Evolutionary conservation across 1,284 basidiomycete species (phyloP).

Genomic region (Mycosarcoma mackinlayi): DNA sequence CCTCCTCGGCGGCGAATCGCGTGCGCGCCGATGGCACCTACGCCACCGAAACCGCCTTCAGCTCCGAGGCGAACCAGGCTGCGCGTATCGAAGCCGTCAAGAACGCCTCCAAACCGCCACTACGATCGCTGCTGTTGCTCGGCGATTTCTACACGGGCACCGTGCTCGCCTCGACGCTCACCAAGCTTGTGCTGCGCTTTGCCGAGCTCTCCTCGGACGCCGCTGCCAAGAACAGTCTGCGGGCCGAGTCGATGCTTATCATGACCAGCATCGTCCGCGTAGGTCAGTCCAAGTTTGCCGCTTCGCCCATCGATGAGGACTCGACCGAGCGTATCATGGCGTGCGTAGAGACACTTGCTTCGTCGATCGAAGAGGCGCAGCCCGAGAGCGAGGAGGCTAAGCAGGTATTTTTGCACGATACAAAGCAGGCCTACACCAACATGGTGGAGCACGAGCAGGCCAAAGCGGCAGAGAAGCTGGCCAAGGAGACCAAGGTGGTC

Average conservation of each 20-base stretch:
- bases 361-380: conserved; percentile 48
- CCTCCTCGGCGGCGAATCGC: conserved; percentile 72
- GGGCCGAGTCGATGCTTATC: conserved; percentile 96
- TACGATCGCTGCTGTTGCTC: conserved; percentile 89
- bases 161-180: conserved; percentile 86
- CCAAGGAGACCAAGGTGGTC: conserved; percentile 79
- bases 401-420: conserved; percentile 91
- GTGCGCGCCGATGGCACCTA: conserved; percentile 97
- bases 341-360: conserved; percentile 89
- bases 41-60: conserved; percentile 93
- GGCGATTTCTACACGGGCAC: conserved; percentile 98
- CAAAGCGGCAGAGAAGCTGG: conserved; percentile 81
- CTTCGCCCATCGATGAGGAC: conserved; percentile 95
- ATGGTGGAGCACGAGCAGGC: conserved; percentile 84
- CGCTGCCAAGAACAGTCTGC: conserved; percentile 74
- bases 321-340: conserved; percentile 95
- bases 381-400: conserved; percentile 75
- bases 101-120: conserved; percentile 86
- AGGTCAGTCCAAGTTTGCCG: conserved; percentile 94
- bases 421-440: conserved; percentile 89
- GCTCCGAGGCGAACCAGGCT: conserved; percentile 74
- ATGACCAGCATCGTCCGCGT: conserved; percentile 97
- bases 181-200: conserved; percentile 90
- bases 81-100: conserved; percentile 83
- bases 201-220: conserved; percentile 74